Conservation (phyloP, 2,329 filamentous ascomycete genomes). For the Aspergillus amoenus region DNA sequence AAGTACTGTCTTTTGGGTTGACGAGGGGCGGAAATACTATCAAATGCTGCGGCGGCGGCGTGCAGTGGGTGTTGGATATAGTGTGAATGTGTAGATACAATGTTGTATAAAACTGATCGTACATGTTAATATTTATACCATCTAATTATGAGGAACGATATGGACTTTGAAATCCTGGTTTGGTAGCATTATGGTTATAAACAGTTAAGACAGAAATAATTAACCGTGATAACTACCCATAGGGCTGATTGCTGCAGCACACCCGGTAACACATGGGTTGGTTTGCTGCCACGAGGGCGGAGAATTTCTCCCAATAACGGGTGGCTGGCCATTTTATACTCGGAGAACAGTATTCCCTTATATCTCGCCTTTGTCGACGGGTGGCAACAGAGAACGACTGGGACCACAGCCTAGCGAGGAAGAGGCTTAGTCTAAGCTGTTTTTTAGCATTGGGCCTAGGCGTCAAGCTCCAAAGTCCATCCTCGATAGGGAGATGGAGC, state of each 20-base stretch:
- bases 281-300: conserved; percentile 1
- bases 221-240: not conserved
- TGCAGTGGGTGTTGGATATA: conserved; percentile 39
- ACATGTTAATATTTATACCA: conserved; percentile 1
- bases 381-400: too few species aligned
- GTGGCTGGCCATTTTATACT: too few species aligned
- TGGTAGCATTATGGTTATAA: too few species aligned
- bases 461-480: too few species aligned
- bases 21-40: conserved; percentile 80
- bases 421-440: too few species aligned
- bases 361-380: too few species aligned
- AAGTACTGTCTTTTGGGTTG: conserved; percentile 91
- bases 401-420: too few species aligned
- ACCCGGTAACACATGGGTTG: not conserved
- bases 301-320: not conserved
- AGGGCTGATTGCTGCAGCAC: not conserved
- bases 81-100: conserved; percentile 37
- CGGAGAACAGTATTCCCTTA: too few species aligned
- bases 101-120: not conserved
- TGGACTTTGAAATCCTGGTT: not conserved
- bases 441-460: too few species aligned
- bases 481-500: not conserved
- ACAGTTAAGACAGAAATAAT: too few species aligned
- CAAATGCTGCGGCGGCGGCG: conserved; percentile 30
- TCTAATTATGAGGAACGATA: conserved; percentile 1